Base-by-base conservation (phyloP, 305 asterid species). In the Fraxinus albicans region DNA sequence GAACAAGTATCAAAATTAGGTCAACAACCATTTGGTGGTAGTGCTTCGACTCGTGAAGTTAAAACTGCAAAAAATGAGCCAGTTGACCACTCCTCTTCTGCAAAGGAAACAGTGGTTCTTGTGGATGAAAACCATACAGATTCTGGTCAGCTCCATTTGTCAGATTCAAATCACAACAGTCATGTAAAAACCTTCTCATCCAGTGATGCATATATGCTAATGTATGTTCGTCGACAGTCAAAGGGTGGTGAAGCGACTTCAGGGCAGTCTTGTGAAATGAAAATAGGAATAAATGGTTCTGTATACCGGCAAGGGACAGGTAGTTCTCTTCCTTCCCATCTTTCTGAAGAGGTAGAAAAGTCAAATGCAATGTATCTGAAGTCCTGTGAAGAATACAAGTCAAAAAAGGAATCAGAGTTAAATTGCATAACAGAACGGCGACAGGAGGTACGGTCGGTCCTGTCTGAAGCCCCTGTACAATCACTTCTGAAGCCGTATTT, bases 161-260 rank as follows among this genome's bases (percentile, higher is more conserved):
- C 88, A 50, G 89, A 87, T 83, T 83, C 90, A 65, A 87, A 87
- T 87, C 91, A 84, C 79, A 78, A 82, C 80, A 74, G 88, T 86
- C 87, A 85, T 83, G 88, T 84, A 40, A 90, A 90, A 82, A 87
- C 90, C 47, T 96, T 91, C 88, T 89, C 98, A 69, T 96, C 99
- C 36, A 88, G 86, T 90, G 99, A 96, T 92, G 98, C 99, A 81
- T 96, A 96, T 89, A 96, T 96, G 99, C 92, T 96, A 78, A 96
- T 93, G 98, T 96, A 96, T 77, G 89, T 81, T 72, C 97, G 80
- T 85, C 89, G 96, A 88, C 83, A 38, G 81, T 83, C 93, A 73
- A 89, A 81, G 73, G 79, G 74, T 82, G 83, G 83, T 83, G 85
- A 82, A 80, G 84, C 9, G 33, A 73, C 84, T 78, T 79, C 55